Conservation (phyloP, 345 rosid genomes). For the Ceriops tagal region DNA sequence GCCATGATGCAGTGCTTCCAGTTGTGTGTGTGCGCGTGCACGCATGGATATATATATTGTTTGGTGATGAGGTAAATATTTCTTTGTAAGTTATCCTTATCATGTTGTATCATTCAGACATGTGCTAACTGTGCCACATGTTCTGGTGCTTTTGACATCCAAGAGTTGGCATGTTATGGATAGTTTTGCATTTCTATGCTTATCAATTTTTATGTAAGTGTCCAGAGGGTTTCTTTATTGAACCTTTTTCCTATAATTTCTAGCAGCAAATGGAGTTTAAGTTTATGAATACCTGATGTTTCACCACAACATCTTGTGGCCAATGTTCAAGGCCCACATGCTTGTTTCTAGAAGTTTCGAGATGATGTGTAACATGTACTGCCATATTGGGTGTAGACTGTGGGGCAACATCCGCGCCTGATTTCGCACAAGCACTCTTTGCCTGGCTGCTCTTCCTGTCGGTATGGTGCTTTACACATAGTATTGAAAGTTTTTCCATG, state of each 20-base stretch:
- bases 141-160: background rate
- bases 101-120: background rate
- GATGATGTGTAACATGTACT: slow-evolving; percentile 13
- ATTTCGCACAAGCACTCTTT: slow-evolving; percentile 6
- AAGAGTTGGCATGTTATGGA: background rate
- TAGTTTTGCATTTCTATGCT: background rate
- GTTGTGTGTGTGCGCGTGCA: background rate
- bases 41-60: background rate
- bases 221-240: background rate
- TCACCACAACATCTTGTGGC: slow-evolving; percentile 9
- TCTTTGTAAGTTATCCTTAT: background rate
- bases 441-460: slow-evolving; percentile 18
- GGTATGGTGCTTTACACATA: slow-evolving; percentile 11
- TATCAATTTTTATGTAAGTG: background rate
- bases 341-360: slow-evolving; percentile 20
- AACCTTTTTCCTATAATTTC: slow-evolving; percentile 8
- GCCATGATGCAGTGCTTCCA: background rate
- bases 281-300: slow-evolving; percentile 15
- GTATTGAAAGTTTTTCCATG: background rate
- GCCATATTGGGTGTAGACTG: slow-evolving; percentile 7
- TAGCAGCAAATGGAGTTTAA: slow-evolving; percentile 13
- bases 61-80: background rate
- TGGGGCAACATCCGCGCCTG: slow-evolving; percentile 12
- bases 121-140: background rate
- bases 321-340: slow-evolving; percentile 11